Percentiles rank a stretch among this genome's conserved stretches.
phyloP scores from a whole-genome alignment of 345 rosid genomes.

The Conringia planisiliqua region DNA sequence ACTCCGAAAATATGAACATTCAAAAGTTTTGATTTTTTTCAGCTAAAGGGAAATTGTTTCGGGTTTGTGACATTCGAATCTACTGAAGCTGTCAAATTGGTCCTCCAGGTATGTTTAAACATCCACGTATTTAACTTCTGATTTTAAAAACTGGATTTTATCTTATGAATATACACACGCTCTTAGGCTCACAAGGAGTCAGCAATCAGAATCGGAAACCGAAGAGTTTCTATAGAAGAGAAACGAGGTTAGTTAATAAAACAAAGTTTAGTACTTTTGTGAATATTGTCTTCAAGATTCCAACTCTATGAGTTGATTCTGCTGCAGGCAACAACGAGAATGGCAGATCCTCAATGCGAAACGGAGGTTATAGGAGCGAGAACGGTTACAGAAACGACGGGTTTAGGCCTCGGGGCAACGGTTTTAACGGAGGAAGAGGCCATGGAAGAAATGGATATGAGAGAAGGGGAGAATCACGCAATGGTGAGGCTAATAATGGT shows the following conservation, averaged over 20 bases:
- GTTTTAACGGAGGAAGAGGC: constrained; percentile 42
- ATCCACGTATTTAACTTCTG: neutral
- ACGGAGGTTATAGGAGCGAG: constrained; percentile 50
- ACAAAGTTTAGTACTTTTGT: neutral
- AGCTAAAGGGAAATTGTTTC: constrained; percentile 57
- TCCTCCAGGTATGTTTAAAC: constrained; percentile 48
- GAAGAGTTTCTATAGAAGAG: constrained; percentile 69
- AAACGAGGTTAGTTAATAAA: constrained; percentile 54
- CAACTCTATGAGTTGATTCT: neutral
- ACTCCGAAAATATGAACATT: neutral
- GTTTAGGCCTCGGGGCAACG: constrained; percentile 46
- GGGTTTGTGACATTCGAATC: constrained; percentile 85
- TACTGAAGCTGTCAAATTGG: constrained; percentile 56
- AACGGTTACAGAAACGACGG: constrained; percentile 52
- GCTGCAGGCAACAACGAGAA: constrained; percentile 44
- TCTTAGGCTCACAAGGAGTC: constrained; percentile 43
- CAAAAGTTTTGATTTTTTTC: neutral
- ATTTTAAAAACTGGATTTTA: neutral
- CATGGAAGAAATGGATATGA: constrained; percentile 43
- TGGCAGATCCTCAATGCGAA: constrained; percentile 41
- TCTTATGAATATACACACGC: neutral
- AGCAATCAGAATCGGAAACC: constrained; percentile 52
- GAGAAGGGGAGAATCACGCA: constrained; percentile 40
- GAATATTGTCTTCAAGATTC: neutral
- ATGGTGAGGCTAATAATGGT: constrained; percentile 5